These are phyloP conservation scores for Jackrogersella minutella DNA, from an alignment of 495 filamentous ascomycete species.

Conservation along the genomic window DNA sequence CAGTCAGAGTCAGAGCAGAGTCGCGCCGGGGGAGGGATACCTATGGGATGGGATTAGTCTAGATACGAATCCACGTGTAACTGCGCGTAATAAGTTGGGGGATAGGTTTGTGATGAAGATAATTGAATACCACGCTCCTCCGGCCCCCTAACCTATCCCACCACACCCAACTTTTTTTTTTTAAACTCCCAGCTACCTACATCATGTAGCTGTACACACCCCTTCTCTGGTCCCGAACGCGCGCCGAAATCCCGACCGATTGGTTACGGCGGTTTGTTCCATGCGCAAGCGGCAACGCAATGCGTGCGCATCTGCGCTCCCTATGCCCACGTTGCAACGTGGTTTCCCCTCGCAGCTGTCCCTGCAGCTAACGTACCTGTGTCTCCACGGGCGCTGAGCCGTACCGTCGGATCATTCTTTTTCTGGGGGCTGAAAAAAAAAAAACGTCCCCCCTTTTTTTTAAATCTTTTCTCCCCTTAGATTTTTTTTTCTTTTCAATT, in stretches of 20 bases:
- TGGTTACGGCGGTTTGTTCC: conserved; percentile 30
- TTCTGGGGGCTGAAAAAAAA: not conserved
- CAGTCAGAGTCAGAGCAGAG: conserved; percentile 11
- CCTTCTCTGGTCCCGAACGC: conserved; percentile 17
- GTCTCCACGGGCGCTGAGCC: conserved; percentile 34
- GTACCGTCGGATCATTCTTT: conserved; percentile 32
- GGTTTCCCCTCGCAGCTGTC: conserved; percentile 33
- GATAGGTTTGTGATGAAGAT: not conserved
- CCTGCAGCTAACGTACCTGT: conserved; percentile 22
- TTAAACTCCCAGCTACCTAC: no score
- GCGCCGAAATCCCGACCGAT: conserved; percentile 37
- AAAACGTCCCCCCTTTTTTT: not conserved
- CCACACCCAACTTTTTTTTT: not conserved
- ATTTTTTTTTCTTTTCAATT: not conserved
- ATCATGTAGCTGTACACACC: not conserved
- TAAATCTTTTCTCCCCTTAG: not conserved
- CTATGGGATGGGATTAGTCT: no score
- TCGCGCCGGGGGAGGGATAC: not conserved
- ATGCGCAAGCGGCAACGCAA: conserved; percentile 17
- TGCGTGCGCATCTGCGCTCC: conserved; percentile 1
- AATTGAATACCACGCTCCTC: not conserved
- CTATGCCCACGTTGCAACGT: conserved; percentile 39
- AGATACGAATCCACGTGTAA: conserved; percentile 36
- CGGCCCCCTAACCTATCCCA: not conserved
- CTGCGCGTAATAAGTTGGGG: conserved; percentile 34